Evolutionary conservation across 495 filamentous ascomycete species (phyloP).

Genomic region (Hypoxylon fuscum): DNA sequence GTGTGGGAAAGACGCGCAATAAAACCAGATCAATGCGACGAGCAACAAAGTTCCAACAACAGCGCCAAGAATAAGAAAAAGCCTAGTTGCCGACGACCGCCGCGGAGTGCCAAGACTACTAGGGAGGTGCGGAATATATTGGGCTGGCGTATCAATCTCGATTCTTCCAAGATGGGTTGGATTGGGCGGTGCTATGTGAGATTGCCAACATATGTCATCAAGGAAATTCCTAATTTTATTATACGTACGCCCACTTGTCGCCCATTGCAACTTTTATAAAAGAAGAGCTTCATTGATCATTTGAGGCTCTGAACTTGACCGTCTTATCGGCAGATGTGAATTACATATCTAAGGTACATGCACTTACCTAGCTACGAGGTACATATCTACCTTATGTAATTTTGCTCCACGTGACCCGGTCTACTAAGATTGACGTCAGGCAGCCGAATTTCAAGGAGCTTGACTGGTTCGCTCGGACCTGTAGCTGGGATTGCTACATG

Average conservation of each 20-base stretch:
- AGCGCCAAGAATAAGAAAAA: slow-evolving; percentile 20
- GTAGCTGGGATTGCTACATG: background rate
- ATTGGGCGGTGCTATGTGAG: slow-evolving; percentile 28
- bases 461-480: slow-evolving; percentile 15
- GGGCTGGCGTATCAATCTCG: slow-evolving; percentile 34
- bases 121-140: slow-evolving; percentile 41
- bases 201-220: slow-evolving; percentile 1
- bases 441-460: background rate
- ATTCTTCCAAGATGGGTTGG: slow-evolving; percentile 25
- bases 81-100: slow-evolving; percentile 32
- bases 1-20: slow-evolving; percentile 33
- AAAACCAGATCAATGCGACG: slow-evolving; percentile 21
- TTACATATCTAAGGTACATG: background rate
- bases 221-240: background rate
- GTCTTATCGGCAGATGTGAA: background rate
- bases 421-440: too few relatives aligned
- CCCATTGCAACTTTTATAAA: too few relatives aligned
- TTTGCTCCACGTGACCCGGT: background rate
- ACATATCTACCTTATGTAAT: background rate
- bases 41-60: slow-evolving; percentile 9
- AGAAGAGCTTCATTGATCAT: background rate
- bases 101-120: slow-evolving; percentile 32
- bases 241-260: background rate
- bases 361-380: background rate
- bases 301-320: slow-evolving; percentile 1